These are phyloP conservation scores for Colletotrichum graminicola DNA, from an alignment of 2,329 filamentous ascomycete species.

Conservation along the genomic window DNA sequence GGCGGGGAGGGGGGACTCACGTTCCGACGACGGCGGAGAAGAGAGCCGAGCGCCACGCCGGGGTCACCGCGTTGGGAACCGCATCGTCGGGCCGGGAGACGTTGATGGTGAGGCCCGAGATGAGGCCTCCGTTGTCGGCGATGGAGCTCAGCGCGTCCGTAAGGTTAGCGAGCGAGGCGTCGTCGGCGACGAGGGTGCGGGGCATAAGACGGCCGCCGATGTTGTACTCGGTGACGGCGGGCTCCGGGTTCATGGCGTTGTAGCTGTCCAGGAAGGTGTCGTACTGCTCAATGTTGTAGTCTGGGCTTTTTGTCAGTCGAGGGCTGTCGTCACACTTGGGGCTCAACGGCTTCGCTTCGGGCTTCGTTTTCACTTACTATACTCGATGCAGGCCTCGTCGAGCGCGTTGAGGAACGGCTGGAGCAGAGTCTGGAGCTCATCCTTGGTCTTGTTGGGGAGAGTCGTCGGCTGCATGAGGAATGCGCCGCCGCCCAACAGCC, in stretches of 20 bases:
- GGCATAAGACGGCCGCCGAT: slow-evolving; percentile 35
- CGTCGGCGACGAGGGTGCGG: slow-evolving; percentile 26
- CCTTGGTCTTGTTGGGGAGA: slow-evolving; percentile 55
- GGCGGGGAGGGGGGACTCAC: slow-evolving; percentile 12
- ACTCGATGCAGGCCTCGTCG: slow-evolving; percentile 43
- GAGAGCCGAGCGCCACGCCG: slow-evolving; percentile 44
- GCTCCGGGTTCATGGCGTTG: slow-evolving; percentile 41
- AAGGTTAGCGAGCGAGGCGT: slow-evolving; percentile 13
- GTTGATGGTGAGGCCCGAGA: slow-evolving; percentile 35
- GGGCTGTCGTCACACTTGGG: neutral
- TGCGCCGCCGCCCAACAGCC: slow-evolving; percentile 19
- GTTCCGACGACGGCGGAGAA: slow-evolving; percentile 37
- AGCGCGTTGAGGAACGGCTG: slow-evolving; percentile 54
- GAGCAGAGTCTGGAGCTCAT: slow-evolving; percentile 55
- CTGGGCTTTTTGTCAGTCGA: neutral
- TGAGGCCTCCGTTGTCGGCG: slow-evolving; percentile 19
- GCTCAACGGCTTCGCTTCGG: neutral
- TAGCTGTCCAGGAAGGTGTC: slow-evolving; percentile 45
- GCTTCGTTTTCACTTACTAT: slow-evolving; percentile 39
- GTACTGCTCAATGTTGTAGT: slow-evolving; percentile 46
- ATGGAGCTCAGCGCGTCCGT: slow-evolving; percentile 14
- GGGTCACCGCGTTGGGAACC: slow-evolving; percentile 43
- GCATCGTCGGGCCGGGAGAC: slow-evolving; percentile 21
- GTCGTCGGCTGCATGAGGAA: slow-evolving; percentile 51
- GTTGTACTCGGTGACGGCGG: slow-evolving; percentile 39